Percentiles rank a stretch among this genome's conserved stretches.
phyloP scores from a whole-genome alignment of 1,284 basidiomycete genomes.

The Sanguinoderma infundibulare region DNA sequence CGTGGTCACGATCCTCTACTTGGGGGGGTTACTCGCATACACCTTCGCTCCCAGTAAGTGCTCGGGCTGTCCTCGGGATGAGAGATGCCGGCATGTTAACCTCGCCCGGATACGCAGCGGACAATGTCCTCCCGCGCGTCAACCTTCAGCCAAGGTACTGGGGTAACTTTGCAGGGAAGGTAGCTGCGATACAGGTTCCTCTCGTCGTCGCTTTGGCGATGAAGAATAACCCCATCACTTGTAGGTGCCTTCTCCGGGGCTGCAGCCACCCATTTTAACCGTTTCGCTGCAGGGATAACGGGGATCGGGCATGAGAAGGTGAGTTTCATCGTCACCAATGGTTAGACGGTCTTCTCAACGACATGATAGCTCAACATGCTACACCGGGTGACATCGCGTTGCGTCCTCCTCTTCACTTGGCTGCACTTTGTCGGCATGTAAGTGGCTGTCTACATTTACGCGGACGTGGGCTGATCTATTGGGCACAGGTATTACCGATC shows the following conservation, averaged over 20 bases:
- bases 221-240: conserved; percentile 47
- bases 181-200: conserved; percentile 43
- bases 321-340: neutral
- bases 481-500: conserved; percentile 8
- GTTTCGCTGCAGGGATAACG: conserved; percentile 37
- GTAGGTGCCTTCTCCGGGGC: conserved; percentile 23
- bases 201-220: conserved; percentile 43
- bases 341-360: neutral
- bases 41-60: conserved; percentile 32
- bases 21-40: conserved; percentile 33
- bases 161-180: conserved; percentile 38
- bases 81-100: neutral
- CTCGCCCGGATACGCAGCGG: neutral
- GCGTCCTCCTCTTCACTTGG: conserved; percentile 32
- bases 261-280: neutral
- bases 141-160: conserved; percentile 27
- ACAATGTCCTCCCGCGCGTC: neutral
- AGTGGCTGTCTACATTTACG: neutral
- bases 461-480: neutral
- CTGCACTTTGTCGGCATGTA: conserved; percentile 33
- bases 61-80: conserved; percentile 3
- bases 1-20: conserved; percentile 29
- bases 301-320: conserved; percentile 47
- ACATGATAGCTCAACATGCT: conserved; percentile 30
- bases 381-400: conserved; percentile 33